phyloP scores from a whole-genome alignment of 2,329 filamentous ascomycete species.

The Penicillium griseofulvum region DNA sequence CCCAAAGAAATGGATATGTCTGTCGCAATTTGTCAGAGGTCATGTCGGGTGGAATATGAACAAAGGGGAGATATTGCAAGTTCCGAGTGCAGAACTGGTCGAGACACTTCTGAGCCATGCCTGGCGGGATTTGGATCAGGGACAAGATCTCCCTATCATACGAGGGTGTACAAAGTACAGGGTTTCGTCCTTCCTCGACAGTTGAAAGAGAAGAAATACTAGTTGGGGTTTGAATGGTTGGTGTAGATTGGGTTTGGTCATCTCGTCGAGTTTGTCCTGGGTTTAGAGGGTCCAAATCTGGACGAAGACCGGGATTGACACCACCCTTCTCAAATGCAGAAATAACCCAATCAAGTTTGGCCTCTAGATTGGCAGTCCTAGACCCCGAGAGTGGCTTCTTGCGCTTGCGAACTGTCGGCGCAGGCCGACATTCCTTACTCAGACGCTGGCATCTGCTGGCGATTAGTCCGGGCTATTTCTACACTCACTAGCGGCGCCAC shows the following conservation, averaged over 20 bases:
- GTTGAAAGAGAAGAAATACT: conserved; percentile 6
- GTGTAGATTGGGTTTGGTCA: background rate
- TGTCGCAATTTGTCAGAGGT: conserved; percentile 28
- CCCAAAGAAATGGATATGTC: conserved; percentile 41
- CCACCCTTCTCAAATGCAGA: conserved; percentile 28
- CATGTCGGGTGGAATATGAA: conserved; percentile 20
- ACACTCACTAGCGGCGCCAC: background rate
- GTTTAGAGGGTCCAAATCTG: conserved; percentile 15
- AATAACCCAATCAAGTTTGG: conserved; percentile 30
- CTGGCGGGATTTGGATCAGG: conserved; percentile 14
- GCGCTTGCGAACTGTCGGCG: conserved; percentile 31
- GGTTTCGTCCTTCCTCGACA: background rate
- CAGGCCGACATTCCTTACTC: conserved; percentile 42
- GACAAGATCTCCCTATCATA: conserved; percentile 10
- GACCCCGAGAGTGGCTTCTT: conserved; percentile 28
- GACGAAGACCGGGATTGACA: conserved; percentile 5
- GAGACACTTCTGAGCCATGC: conserved; percentile 19
- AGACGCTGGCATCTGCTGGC: conserved; percentile 43
- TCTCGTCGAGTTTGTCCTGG: background rate
- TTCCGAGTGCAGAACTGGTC: conserved; percentile 23
- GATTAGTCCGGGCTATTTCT: conserved; percentile 2
- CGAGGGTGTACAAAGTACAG: background rate
- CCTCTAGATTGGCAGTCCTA: conserved; percentile 28
- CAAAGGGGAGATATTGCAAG: conserved; percentile 29
- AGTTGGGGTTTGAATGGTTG: background rate